Base-by-base conservation (phyloP, 2,329 filamentous ascomycete species). In the Acrocalymma vagum region DNA sequence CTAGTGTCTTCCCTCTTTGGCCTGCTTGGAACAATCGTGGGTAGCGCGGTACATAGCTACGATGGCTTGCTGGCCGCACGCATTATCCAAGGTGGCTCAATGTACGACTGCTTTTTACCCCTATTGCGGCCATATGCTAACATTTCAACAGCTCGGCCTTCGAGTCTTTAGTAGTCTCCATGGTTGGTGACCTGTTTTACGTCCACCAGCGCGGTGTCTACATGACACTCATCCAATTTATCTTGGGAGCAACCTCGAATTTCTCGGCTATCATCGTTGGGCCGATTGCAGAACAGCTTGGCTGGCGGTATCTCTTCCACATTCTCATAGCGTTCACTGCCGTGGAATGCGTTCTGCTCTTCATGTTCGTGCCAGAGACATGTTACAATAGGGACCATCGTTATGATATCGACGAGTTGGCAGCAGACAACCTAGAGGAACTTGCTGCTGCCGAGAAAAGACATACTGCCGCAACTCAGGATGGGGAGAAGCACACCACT, bases 341-440 rank as follows among this genome's bases (percentile, higher is more conserved):
- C 2, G 46, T 74, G 3, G 62, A 78, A 33, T 60, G 73, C 13
- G 48, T 77, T 10, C 57, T 75, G 3, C 70, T 78, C 13, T 59
- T 77, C 38, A 65, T 80, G 29, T 74, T 79, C 39, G 76, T 79
- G 3, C 77, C 77, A 0, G 78, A 80, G 52, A 72, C 53, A 58
- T 28, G 15, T 27, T 27, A 11, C 10, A 45, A 15, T 32, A 15
- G 13, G 39, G 66, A 70, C 31, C 63, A 61, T 25, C 51, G 59
- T 2, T 65, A 63, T 32, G 53, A 66, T 21, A 66, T 66, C 33
- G 62, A 66, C 28, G 62, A 65, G 20, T 14, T 30, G 10, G n/a
- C 6, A n/a, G 27, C 9, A 5, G 61, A 65, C 26, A 58, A 63
- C 17, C 45, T 66, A 5, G 38, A 47, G 11, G 58, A 60, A 10